Percentiles rank a stretch among this genome's conserved stretches.
Evolutionary conservation across 805 yeast species (phyloP).

Genomic region (Candida nitratophila): DNA sequence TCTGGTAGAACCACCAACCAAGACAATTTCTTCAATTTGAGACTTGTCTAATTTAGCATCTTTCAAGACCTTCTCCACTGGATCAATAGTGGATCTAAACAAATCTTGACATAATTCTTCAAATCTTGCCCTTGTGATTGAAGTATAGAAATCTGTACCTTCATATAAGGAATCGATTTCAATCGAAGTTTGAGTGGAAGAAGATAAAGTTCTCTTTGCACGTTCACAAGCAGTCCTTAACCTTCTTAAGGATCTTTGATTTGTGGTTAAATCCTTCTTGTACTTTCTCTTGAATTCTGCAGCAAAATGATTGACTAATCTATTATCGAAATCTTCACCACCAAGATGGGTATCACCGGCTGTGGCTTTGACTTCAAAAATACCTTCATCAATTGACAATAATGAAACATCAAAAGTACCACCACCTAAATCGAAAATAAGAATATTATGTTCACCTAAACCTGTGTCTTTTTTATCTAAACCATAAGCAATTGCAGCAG

Average conservation of each 20-base stretch:
- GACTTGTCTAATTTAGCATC: slow-evolving; percentile 90
- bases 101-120: slow-evolving; percentile 93
- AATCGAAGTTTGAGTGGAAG: slow-evolving; percentile 90
- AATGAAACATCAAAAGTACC: slow-evolving; percentile 82
- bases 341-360: slow-evolving; percentile 83
- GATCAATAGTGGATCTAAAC: slow-evolving; percentile 90
- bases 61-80: slow-evolving; percentile 89
- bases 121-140: slow-evolving; percentile 94
- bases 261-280: slow-evolving; percentile 86
- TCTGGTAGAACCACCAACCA: slow-evolving; percentile 98
- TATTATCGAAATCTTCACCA: slow-evolving; percentile 78
- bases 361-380: slow-evolving; percentile 75
- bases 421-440: slow-evolving; percentile 75
- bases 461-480: slow-evolving; percentile 41
- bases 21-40: slow-evolving; percentile 84
- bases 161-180: slow-evolving; percentile 93
- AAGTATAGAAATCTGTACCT: slow-evolving; percentile 95
- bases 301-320: slow-evolving; percentile 82
- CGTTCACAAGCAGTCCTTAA: slow-evolving; percentile 98
- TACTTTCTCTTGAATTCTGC: slow-evolving; percentile 96
- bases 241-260: slow-evolving; percentile 98
- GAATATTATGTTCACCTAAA: slow-evolving; percentile 41
- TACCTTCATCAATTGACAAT: slow-evolving; percentile 72
- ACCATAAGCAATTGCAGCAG: slow-evolving; percentile 81
- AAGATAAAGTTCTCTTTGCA: slow-evolving; percentile 97